Base-by-base conservation (phyloP, 192 early-diverging fungal genomes). In the Backusella tuberculispora region DNA sequence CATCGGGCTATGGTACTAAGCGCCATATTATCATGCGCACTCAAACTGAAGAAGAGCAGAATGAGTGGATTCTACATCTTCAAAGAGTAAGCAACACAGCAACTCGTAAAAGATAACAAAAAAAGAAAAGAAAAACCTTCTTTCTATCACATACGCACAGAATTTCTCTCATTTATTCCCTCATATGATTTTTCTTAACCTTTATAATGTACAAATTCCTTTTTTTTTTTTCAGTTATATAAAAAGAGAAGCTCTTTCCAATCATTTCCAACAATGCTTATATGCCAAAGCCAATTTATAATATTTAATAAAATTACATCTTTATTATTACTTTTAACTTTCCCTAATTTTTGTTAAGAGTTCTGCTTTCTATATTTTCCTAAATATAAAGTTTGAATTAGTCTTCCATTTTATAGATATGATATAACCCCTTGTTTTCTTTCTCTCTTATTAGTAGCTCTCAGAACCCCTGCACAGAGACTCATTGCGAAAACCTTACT, bases 401-500 rank as follows among this genome's bases (percentile, higher is more conserved):
- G 29, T 34, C 29, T 34, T 34, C 29, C 2, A 34, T 34, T 34
- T 34, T 34, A 34, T 34, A 34, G 29, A 34, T 34, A 34, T 34
- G 29, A 2, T 2, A 34, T 34, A 34, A 34, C 29, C 29, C 2
- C 29, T 34, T 34, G 2, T 34, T 34, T 34, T 34, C 29, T 34
- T 2, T 34, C 29, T 34, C 29, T 34, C 29, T 34, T 34, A 34
- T 34, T 0, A 66, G 3, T 34, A 66, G 64, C 12, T 70, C 68
- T 70, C 68, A 70, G 68, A 70, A 70, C 68, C 68, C 68, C 68
- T 70, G 68, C 68, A 70, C 68, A 70, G 13, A 46, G 68, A 45
- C 42, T 70, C 68, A 42, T 47, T 26, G 29, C 44, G 45, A 24
- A 70, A 45, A 50, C 68, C 29, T n/a, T 66, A 66, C 64, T 40